Conservation (phyloP, 805 yeast species). For the Komagataella phaffii region DNA sequence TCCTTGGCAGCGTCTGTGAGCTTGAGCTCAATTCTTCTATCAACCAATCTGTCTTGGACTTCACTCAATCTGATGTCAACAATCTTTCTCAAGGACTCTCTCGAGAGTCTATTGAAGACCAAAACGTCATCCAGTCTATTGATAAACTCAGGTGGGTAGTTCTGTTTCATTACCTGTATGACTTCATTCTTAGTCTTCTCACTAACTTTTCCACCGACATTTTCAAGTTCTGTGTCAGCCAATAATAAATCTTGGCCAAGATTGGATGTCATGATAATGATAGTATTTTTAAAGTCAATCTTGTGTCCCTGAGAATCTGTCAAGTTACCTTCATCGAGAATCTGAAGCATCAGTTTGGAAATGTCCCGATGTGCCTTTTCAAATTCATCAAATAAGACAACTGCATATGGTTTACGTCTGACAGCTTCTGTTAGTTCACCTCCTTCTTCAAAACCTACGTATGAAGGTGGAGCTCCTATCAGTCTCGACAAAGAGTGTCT, state of each 20-base stretch:
- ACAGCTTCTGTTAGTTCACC: constrained; percentile 97
- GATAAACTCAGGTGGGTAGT: constrained; percentile 90
- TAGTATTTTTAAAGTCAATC: constrained; percentile 88
- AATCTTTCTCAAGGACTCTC: constrained; percentile 58
- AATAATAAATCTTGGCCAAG: constrained; percentile 87
- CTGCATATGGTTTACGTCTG: constrained; percentile 88
- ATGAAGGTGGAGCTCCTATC: constrained; percentile 97
- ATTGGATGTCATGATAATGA: constrained; percentile 93
- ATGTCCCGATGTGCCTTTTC: constrained; percentile 96
- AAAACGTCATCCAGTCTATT: constrained; percentile 91
- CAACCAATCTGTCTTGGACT: constrained; percentile 63
- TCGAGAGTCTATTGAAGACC: constrained; percentile 83
- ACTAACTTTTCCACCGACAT: constrained; percentile 47
- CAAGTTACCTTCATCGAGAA: constrained; percentile 85
- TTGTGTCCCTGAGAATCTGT: constrained; percentile 93
- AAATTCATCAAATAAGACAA: constrained; percentile 87
- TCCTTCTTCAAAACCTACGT: constrained; percentile 90
- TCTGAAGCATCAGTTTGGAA: constrained; percentile 82
- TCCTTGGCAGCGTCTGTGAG: constrained; percentile 52
- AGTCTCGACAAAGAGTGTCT: constrained; percentile 81
- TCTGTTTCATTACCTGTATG: constrained; percentile 48
- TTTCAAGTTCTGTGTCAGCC: constrained; percentile 34
- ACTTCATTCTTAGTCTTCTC: constrained; percentile 42
- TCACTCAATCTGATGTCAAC: constrained; percentile 79
- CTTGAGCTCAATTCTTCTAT: constrained; percentile 53